Percentiles rank a stretch among this genome's conserved stretches.
Evolutionary conservation across 2,329 filamentous ascomycete species (phyloP).

Genomic region (Fusarium clavum): DNA sequence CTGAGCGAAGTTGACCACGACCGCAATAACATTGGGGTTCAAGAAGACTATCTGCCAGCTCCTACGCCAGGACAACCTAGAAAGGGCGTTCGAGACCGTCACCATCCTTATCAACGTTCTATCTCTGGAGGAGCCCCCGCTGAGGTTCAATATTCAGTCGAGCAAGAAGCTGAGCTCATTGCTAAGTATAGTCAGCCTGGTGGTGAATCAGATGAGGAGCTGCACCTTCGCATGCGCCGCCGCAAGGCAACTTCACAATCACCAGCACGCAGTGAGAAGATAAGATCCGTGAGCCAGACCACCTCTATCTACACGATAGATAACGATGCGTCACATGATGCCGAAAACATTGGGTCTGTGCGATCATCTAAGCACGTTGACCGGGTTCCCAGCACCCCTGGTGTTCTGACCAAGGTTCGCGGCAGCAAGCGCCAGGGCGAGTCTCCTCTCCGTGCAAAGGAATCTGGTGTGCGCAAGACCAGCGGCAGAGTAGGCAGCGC

Average conservation of each 20-base stretch:
- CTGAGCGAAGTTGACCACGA: slow-evolving; percentile 96
- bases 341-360: slow-evolving; percentile 74
- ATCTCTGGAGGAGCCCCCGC: slow-evolving; percentile 57
- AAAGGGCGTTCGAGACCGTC: slow-evolving; percentile 84
- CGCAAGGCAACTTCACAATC: slow-evolving; percentile 73
- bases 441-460: slow-evolving; percentile 63
- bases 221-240: slow-evolving; percentile 78
- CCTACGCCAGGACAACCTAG: slow-evolving; percentile 96
- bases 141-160: slow-evolving; percentile 64
- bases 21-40: slow-evolving; percentile 71
- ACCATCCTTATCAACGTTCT: slow-evolving; percentile 76
- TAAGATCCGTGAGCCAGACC: slow-evolving; percentile 79
- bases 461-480: slow-evolving; percentile 71
- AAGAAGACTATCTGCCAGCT: slow-evolving; percentile 92
- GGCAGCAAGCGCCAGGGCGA: slow-evolving; percentile 67
- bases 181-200: slow-evolving; percentile 71
- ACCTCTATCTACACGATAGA: slow-evolving; percentile 75
- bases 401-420: slow-evolving; percentile 73
- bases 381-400: slow-evolving; percentile 64
- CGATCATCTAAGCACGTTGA: slow-evolving; percentile 71
- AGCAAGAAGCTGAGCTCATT: slow-evolving; percentile 70
- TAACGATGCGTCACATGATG: slow-evolving; percentile 76
- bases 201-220: slow-evolving; percentile 84
- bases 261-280: slow-evolving; percentile 70
- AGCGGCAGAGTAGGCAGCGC: slow-evolving; percentile 73